Evolutionary conservation across 305 asterid genomes (phyloP).

Genomic region (Ajuga reptans): DNA sequence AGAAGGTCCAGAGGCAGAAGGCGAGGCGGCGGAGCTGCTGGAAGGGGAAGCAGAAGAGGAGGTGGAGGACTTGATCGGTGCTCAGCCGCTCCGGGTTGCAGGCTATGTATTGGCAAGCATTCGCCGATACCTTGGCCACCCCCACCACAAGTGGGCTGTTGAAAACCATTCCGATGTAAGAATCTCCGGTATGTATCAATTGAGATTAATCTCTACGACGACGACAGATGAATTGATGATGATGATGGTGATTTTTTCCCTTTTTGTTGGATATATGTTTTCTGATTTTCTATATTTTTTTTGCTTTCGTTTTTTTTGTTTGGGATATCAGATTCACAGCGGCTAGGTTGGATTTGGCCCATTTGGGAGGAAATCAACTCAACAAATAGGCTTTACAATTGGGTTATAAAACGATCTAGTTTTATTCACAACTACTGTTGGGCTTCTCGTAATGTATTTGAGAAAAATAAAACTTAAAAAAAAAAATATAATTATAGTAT

Average conservation of each 20-base stretch:
- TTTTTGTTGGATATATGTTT: no score
- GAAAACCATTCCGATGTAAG: slow-evolving; percentile 39
- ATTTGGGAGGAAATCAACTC: no score
- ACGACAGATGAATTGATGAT: background rate
- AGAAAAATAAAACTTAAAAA: no score
- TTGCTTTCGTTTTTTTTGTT: no score
- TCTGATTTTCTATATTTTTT: no score
- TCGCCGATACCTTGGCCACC: slow-evolving; percentile 60
- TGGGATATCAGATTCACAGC: no score
- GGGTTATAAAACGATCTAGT: no score
- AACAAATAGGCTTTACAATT: no score
- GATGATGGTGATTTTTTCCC: background rate
- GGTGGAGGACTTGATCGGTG: slow-evolving; percentile 57
- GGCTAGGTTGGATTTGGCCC: no score
- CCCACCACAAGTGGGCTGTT: slow-evolving; percentile 46
- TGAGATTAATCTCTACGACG: background rate
- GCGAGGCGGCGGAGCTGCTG: slow-evolving; percentile 61
- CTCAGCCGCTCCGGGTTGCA: slow-evolving; percentile 64
- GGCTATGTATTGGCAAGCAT: slow-evolving; percentile 54
- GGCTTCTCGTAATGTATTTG: no score
- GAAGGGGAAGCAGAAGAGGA: slow-evolving; percentile 60
- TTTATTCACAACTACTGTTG: no score
- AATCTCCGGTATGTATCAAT: background rate
- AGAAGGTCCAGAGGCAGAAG: slow-evolving; percentile 53
- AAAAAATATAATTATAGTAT: no score